These are phyloP conservation scores for Kurtzmaniella quercitrusa DNA, from an alignment of 1,139 yeast genomes.

Conservation along the genomic window DNA sequence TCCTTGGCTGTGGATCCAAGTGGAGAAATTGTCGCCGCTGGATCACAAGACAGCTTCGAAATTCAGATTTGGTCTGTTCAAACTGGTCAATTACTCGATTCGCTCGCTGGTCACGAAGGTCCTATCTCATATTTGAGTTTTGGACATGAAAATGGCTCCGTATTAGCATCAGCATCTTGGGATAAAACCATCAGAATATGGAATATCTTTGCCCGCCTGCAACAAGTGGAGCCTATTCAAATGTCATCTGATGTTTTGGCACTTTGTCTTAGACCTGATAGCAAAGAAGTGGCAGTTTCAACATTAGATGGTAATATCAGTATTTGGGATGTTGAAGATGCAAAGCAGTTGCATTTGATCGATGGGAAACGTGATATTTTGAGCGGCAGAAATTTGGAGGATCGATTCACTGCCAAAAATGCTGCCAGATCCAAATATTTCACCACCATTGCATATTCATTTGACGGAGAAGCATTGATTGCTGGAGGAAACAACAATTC, in stretches of 20 bases:
- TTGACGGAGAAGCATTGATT: conserved; percentile 81
- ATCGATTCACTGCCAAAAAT: conserved; percentile 75
- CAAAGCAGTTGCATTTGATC: conserved; percentile 74
- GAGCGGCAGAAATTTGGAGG: conserved; percentile 82
- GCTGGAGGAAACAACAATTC: conserved; percentile 95
- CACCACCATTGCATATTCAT: conserved; percentile 76
- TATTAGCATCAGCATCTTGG: conserved; percentile 93
- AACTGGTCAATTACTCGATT: conserved; percentile 85
- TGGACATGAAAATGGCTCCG: conserved; percentile 68
- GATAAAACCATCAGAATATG: conserved; percentile 90
- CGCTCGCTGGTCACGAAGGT: conserved; percentile 90
- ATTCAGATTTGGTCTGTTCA: conserved; percentile 97
- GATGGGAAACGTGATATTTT: conserved; percentile 85
- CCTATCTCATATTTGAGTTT: conserved; percentile 88
- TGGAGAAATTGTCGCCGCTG: conserved; percentile 96
- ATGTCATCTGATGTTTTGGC: conserved; percentile 82
- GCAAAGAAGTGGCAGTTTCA: conserved; percentile 82
- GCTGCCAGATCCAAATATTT: conserved; percentile 82
- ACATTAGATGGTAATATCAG: conserved; percentile 86
- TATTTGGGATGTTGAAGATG: conserved; percentile 78
- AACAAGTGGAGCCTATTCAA: conserved; percentile 86
- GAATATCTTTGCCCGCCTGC: conserved; percentile 85
- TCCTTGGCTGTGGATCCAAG: conserved; percentile 94
- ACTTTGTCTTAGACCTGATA: conserved; percentile 85
- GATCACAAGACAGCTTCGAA: conserved; percentile 85